phyloP scores from a whole-genome alignment of 176 grass and related monocot genomes.

The Lolium rigidum region DNA sequence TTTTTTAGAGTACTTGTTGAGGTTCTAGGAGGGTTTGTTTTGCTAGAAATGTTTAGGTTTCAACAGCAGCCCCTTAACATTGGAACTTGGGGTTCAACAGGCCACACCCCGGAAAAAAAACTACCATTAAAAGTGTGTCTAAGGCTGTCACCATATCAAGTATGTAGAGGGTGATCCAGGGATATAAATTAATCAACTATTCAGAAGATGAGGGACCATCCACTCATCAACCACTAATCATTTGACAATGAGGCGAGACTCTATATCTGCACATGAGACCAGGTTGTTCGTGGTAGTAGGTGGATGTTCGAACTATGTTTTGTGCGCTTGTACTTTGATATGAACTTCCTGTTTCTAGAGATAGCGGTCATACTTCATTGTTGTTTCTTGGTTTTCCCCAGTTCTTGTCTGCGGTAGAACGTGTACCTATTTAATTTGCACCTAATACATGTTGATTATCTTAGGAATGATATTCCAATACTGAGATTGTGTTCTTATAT shows the following conservation, averaged over 20 bases:
- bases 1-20: not conserved
- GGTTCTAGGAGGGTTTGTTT: constrained; percentile 20
- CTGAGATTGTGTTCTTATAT: constrained; percentile 9
- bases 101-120: not conserved
- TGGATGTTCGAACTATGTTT: not conserved
- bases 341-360: not conserved
- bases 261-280: not conserved
- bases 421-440: constrained; percentile 12
- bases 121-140: not conserved
- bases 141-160: not conserved
- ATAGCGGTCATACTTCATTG: not conserved
- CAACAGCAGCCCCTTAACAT: constrained; percentile 3
- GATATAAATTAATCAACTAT: constrained; percentile 18
- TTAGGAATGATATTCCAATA: constrained; percentile 18
- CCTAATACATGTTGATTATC: constrained; percentile 1
- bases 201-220: constrained; percentile 11
- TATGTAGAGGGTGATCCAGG: not conserved
- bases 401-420: not conserved
- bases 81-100: not conserved
- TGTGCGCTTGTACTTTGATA: not conserved
- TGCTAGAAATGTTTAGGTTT: constrained; percentile 10
- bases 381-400: not conserved
- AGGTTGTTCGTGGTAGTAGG: constrained; percentile 9
- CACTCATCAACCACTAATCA: constrained; percentile 19
- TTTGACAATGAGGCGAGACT: not conserved